These are phyloP conservation scores for Fusarium nurragi DNA, from an alignment of 2,329 filamentous ascomycete species.

Conservation along the genomic window DNA sequence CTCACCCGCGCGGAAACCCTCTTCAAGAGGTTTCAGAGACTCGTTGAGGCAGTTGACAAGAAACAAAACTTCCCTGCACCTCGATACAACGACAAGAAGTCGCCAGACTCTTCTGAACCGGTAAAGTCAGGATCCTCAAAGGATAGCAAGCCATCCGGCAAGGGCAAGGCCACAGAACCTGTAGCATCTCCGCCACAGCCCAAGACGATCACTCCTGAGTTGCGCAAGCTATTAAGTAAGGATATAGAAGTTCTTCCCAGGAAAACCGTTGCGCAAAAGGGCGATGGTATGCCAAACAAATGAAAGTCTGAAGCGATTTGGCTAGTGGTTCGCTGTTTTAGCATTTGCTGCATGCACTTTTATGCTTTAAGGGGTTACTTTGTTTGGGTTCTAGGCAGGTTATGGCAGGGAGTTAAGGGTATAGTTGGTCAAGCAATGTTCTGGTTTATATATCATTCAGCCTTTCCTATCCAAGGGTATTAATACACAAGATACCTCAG, in stretches of 20 bases:
- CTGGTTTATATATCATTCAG: neutral
- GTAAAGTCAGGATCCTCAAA: slow-evolving; percentile 11
- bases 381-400: neutral
- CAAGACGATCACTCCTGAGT: slow-evolving; percentile 66
- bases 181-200: slow-evolving; percentile 47
- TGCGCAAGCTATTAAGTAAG: slow-evolving; percentile 62
- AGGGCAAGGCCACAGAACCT: slow-evolving; percentile 52
- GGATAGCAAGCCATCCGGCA: slow-evolving; percentile 37
- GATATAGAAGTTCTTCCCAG: slow-evolving; percentile 57
- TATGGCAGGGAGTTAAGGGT: slow-evolving; percentile 33
- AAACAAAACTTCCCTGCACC: slow-evolving; percentile 82
- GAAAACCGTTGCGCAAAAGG: slow-evolving; percentile 49
- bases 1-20: slow-evolving; percentile 88
- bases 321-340: neutral
- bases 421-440: neutral
- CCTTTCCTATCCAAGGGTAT: neutral
- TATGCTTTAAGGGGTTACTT: slow-evolving; percentile 8
- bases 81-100: slow-evolving; percentile 40
- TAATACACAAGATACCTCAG: slow-evolving; percentile 8
- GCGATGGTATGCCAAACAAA: slow-evolving; percentile 50
- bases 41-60: slow-evolving; percentile 91
- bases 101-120: slow-evolving; percentile 28
- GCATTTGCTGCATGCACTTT: slow-evolving; percentile 18
- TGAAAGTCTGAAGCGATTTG: slow-evolving; percentile 12
- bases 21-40: slow-evolving; percentile 86